Base-by-base conservation (phyloP, 495 filamentous ascomycete genomes). In the Eremomyces bilateralis region DNA sequence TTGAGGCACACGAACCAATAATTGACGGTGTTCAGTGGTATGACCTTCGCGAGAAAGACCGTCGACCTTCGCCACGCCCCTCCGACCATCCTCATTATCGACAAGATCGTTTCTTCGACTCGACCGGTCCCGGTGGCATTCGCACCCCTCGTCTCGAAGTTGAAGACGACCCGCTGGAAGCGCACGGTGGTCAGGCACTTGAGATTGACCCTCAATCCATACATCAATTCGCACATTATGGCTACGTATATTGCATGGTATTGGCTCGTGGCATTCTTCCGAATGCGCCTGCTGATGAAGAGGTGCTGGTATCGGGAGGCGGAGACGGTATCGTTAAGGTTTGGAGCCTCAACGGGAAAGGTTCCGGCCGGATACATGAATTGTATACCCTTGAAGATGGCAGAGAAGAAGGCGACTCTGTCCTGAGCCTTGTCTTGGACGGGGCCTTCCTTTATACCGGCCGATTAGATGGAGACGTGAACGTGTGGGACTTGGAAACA, bases 401-500 rank as follows among this genome's bases (percentile, higher is more conserved):
- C 25, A 42, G 52, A 16, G 55, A 57, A 24, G 55, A 53, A 36
- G 79, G 90, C 44, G 70, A 71, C 37, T 72, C 80, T 2, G 76
- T 97, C 2, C 62, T 91, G 38, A 80, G 79, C 1, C 63, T 97
- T 32, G 73, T 77, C 2, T 60, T 83, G 0, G 83, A 93, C 41
- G 82, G 80, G 0, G 77, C 80, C 0, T 75, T 97, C 40, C 64
- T 97, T 8, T 95, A 94, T 48, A 79, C 76, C 42, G 88, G 88
- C 38, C 69, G 83, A 35, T 65, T 80, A 0, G 69, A 73, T n/a
- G 88, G 88, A n/a, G 71, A 90, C 28, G 65, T 97, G 34, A 84
- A 93, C 49, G 72, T 95, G 12, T 97, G 88, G 88, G 91, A 97
- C 46, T 60, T 95, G 11, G 88, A 97, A 49, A 94, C 88, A 1